phyloP scores from a whole-genome alignment of 495 filamentous ascomycete genomes.

The Aspergillus bridgeri region DNA sequence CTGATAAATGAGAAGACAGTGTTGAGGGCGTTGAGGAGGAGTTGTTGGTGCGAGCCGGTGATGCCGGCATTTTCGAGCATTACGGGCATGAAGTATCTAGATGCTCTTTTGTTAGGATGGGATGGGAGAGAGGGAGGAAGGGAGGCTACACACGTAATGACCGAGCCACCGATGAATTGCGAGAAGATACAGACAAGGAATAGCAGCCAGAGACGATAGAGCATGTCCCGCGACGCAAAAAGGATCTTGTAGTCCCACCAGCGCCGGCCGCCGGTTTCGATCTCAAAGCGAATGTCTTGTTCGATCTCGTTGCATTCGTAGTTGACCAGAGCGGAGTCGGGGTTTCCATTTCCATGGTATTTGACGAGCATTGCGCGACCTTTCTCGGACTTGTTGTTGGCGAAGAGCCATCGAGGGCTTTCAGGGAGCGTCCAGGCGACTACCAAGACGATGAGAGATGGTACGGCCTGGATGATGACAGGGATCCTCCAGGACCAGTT shows the following conservation, averaged over 20 bases:
- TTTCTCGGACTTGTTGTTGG: constrained; percentile 48
- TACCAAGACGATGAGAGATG: constrained; percentile 1
- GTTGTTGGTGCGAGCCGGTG: constrained; percentile 40
- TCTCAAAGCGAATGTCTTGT: constrained; percentile 49
- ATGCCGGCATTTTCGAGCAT: constrained; percentile 28
- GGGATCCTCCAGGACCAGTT: constrained; percentile 56
- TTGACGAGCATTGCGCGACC: constrained; percentile 45
- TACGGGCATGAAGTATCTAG: constrained; percentile 25
- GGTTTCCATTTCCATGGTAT: constrained; percentile 54
- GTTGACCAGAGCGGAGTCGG: constrained; percentile 44
- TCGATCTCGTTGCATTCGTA: constrained; percentile 48
- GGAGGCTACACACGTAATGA: constrained; percentile 16
- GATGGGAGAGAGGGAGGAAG: background rate
- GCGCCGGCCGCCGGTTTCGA: constrained; percentile 52
- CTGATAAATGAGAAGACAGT: constrained; percentile 58
- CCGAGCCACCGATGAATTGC: constrained; percentile 33
- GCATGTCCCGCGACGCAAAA: constrained; percentile 54
- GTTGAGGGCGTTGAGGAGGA: constrained; percentile 57
- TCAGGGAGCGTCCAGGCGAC: constrained; percentile 22
- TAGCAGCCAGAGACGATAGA: constrained; percentile 51
- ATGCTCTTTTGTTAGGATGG: background rate
- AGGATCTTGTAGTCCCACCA: constrained; percentile 61
- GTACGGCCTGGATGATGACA: constrained; percentile 39
- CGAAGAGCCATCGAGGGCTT: constrained; percentile 40
- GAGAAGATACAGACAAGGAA: constrained; percentile 50